A percentile compares a stretch with the other conserved stretches of the same genome.
phyloP scores from a whole-genome alignment of 2,329 filamentous ascomycete species.

The Alternaria sp. region DNA sequence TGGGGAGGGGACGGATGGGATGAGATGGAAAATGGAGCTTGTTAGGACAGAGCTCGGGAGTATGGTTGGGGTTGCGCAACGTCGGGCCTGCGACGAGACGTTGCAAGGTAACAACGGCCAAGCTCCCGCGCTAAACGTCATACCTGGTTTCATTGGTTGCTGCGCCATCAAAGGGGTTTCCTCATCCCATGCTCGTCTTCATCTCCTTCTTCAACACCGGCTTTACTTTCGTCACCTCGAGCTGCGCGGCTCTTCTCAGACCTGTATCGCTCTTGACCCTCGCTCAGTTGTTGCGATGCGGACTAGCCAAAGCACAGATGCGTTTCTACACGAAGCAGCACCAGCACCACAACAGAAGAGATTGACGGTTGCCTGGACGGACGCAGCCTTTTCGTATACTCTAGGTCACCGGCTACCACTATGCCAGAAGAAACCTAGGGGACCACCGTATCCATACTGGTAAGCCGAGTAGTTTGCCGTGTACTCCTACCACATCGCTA shows the following conservation, averaged over 20 bases:
- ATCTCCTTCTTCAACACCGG: neutral
- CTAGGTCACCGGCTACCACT: neutral
- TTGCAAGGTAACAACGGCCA: conserved; percentile 13
- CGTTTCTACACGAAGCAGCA: neutral
- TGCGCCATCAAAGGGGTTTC: conserved; percentile 11
- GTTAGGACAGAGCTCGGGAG: conserved; percentile 10
- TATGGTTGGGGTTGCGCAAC: conserved; percentile 23
- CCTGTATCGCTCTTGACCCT: neutral
- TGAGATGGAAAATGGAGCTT: conserved; percentile 9
- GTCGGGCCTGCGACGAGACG: conserved; percentile 17
- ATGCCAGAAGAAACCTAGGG: neutral
- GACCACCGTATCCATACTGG: neutral
- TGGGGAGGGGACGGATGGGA: conserved; percentile 7
- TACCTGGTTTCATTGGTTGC: conserved; percentile 17
- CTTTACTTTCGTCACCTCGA: neutral
- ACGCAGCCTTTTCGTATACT: neutral
- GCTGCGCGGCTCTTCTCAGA: neutral
- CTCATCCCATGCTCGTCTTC: neutral
- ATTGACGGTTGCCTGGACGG: neutral
- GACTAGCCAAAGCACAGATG: neutral
- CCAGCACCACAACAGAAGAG: neutral
- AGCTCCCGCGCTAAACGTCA: conserved; percentile 21
- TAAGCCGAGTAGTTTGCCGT: accelerated
- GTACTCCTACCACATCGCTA: neutral
- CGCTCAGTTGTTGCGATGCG: neutral